Conservation (phyloP, 257 asterid species). For the Coffea eugenioides region DNA sequence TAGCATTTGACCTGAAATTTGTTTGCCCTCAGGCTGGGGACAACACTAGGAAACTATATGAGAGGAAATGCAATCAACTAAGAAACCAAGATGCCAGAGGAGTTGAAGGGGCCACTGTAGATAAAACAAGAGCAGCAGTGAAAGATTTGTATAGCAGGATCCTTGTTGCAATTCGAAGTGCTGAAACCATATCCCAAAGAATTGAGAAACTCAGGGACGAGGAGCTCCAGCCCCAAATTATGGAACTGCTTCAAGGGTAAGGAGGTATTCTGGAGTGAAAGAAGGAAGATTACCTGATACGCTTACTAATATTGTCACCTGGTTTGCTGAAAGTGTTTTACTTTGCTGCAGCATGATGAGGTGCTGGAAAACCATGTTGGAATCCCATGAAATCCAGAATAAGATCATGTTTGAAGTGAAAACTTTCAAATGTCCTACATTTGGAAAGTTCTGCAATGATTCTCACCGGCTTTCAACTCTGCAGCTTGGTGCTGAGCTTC, state of each 20-base stretch:
- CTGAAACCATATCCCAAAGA: conserved; percentile 79
- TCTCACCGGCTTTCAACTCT: conserved; percentile 77
- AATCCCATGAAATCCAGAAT: conserved; percentile 83
- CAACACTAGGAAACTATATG: conserved; percentile 59
- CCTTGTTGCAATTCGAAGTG: conserved; percentile 80
- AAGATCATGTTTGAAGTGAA: conserved; percentile 78
- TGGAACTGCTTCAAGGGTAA: conserved; percentile 88
- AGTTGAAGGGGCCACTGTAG: conserved; percentile 58
- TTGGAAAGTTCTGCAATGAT: conserved; percentile 79
- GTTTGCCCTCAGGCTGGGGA: conserved; percentile 65
- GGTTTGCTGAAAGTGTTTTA: conserved; percentile 5
- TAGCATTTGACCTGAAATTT: conserved; percentile 9
- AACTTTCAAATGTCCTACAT: conserved; percentile 67
- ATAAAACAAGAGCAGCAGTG: conserved; percentile 77
- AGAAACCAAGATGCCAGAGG: conserved; percentile 68
- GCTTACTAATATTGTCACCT: background rate
- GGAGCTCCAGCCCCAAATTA: conserved; percentile 86
- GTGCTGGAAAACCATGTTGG: conserved; percentile 76
- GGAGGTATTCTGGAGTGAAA: background rate
- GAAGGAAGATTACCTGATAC: background rate
- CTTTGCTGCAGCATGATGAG: conserved; percentile 61
- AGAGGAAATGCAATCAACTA: conserved; percentile 73
- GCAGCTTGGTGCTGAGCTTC: conserved; percentile 80
- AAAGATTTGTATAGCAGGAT: conserved; percentile 86
- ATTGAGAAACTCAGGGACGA: conserved; percentile 82